A percentile compares a stretch with the other conserved stretches of the same genome.
These are phyloP conservation scores for Bruguiera parviflora DNA, from an alignment of 345 rosid genomes.

Conservation along the genomic window DNA sequence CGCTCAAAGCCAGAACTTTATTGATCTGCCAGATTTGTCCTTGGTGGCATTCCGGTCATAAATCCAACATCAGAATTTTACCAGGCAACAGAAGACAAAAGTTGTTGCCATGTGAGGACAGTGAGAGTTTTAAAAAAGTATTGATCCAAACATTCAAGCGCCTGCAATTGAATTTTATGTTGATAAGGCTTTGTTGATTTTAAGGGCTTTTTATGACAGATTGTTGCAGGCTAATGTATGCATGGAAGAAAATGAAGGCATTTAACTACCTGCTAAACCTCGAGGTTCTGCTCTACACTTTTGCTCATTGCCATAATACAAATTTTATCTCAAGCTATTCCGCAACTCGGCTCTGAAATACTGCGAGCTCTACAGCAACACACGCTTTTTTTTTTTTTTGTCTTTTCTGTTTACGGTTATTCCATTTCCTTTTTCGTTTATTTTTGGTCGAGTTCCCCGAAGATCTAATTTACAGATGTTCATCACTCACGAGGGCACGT, in stretches of 20 bases:
- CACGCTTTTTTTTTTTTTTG: background rate
- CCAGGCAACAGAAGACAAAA: background rate
- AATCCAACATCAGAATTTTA: background rate
- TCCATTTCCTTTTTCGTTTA: background rate
- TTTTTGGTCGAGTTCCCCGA: conserved; percentile 8
- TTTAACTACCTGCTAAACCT: conserved; percentile 1
- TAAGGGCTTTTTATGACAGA: background rate
- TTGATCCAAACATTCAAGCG: conserved; percentile 1
- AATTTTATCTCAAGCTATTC: too few relatives aligned
- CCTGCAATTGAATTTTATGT: background rate
- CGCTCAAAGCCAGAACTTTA: too few relatives aligned
- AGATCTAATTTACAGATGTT: conserved; percentile 9
- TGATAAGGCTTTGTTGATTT: background rate
- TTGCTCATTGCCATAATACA: background rate
- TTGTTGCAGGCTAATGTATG: background rate
- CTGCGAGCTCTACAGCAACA: background rate
- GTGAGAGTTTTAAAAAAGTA: background rate
- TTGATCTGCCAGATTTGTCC: too few relatives aligned
- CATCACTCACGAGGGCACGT: conserved; percentile 47
- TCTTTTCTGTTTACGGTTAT: background rate
- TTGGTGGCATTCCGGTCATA: too few relatives aligned
- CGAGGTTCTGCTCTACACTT: background rate
- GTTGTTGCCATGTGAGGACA: background rate
- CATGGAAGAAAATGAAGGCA: background rate
- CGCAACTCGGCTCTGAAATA: too few relatives aligned